Percentiles rank a stretch among this genome's conserved stretches.
Evolutionary conservation across 2,329 filamentous ascomycete genomes (phyloP).

Genomic region (Neofusicoccum sp.): DNA sequence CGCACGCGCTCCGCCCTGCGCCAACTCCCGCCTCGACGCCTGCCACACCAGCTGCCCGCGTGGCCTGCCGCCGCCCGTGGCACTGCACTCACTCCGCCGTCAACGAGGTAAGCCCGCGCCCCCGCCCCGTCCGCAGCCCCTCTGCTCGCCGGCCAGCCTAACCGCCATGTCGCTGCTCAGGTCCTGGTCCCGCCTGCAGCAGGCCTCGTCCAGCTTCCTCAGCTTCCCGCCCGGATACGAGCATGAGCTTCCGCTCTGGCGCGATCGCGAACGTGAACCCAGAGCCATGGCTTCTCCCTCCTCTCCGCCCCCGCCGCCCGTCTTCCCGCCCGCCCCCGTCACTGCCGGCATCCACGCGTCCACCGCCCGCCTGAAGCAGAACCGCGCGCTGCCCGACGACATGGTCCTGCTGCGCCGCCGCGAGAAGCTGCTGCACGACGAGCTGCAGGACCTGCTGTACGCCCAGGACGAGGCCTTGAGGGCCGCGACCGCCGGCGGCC

Average conservation of each 20-base stretch:
- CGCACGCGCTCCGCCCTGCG: too few species aligned
- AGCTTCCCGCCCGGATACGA: neutral
- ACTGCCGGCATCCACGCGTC: conserved; percentile 24
- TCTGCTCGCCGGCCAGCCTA: neutral
- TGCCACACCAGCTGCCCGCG: neutral
- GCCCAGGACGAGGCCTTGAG: conserved; percentile 62
- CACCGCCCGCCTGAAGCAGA: conserved; percentile 19
- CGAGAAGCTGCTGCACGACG: conserved; percentile 57
- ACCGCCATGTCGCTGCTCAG: conserved; percentile 5
- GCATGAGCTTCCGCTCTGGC: conserved; percentile 20
- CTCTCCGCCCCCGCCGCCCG: conserved; percentile 9
- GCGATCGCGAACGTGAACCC: neutral
- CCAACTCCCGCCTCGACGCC: too few species aligned
- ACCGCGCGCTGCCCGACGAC: conserved; percentile 36
- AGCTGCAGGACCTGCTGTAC: conserved; percentile 62
- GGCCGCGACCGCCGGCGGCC: conserved; percentile 47
- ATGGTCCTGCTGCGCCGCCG: conserved; percentile 56
- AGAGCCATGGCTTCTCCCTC: neutral
- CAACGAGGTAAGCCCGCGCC: neutral
- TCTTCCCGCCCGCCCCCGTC: conserved; percentile 25
- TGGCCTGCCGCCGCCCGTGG: neutral
- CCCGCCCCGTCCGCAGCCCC: neutral
- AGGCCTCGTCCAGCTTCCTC: neutral
- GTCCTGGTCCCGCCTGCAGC: conserved; percentile 10
- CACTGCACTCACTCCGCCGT: neutral